Base-by-base conservation (phyloP, 768 basidiomycete genomes). In the Mycena vulgaris region DNA sequence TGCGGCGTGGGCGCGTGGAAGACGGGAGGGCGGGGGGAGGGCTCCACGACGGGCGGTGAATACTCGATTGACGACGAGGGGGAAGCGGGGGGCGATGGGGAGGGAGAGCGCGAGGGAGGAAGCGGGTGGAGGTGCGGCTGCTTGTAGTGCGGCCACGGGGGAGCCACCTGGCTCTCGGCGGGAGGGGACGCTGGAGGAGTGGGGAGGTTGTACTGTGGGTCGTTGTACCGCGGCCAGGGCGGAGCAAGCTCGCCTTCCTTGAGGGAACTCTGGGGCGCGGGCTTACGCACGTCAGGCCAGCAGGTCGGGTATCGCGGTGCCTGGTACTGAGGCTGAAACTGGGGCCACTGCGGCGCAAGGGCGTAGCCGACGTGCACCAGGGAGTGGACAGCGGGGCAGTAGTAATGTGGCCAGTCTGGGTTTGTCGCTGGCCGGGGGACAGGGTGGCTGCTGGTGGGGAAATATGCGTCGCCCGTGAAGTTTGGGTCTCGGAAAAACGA, bases 401-500 rank as follows among this genome's bases (percentile, higher is more conserved):
- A 51, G 23, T 16, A 30, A 28, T 8, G 39, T 16, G 39, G 39
- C n/a, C n/a, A n/a, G n/a, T n/a, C n/a, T n/a, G n/a, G n/a, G n/a
- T n/a, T n/a, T n/a, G n/a, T n/a, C n/a, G n/a, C n/a, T n/a, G n/a
- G n/a, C 19, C 5, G 42, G 3, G 7, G 17, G 3, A n/a, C 42
- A 5, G 19, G 42, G 42, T 48, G 21, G 47, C 7, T n/a, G 2
- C 25, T 39, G 14, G 17, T 13, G 7, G 45, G 47, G 48, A 49
- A n/a, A 30, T 62, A 19, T 3, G 16, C 30, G 23, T 48, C 59
- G 30, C 45, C 59, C 14, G 59, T 35, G 47, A 62, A 51, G 48
- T 62, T 27, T 8, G 21, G n/a, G 48, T 62, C 33, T 9, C 6
- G 59, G 45, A 62, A 33, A 33, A 62, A 62, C 19, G 31, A 23